These are phyloP conservation scores for Datisca glomerata DNA, from an alignment of 306 rosid species.

Conservation along the genomic window DNA sequence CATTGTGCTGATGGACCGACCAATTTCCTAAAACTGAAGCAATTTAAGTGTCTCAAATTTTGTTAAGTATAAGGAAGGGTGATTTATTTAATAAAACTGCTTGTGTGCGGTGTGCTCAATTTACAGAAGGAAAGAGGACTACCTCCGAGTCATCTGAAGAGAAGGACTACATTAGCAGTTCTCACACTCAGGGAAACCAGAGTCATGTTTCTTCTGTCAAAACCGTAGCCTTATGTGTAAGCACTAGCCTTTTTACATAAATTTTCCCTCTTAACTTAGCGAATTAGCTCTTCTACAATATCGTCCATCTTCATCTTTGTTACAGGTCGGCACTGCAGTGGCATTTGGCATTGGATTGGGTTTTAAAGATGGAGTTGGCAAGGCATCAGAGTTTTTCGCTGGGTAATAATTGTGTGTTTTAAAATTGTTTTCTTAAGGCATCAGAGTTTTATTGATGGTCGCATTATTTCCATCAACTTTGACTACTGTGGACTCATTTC, in stretches of 20 bases:
- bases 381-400: conserved; percentile 77
- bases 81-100: no score
- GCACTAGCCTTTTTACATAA: conserved; percentile 16
- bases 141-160: conserved; percentile 27
- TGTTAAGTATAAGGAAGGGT: no score
- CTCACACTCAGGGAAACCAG: conserved; percentile 22
- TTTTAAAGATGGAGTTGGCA: conserved; percentile 58
- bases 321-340: conserved; percentile 58
- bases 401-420: conserved; percentile 43
- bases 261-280: no score
- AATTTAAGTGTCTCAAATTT: no score
- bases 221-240: conserved; percentile 74
- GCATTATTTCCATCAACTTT: not conserved
- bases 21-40: not conserved
- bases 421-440: not conserved
- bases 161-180: conserved; percentile 14
- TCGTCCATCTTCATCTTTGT: not conserved
- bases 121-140: conserved; percentile 38
- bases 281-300: no score
- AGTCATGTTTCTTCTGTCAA: conserved; percentile 46
- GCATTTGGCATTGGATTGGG: conserved; percentile 85
- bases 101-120: conserved; percentile 11
- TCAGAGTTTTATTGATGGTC: conserved; percentile 1
- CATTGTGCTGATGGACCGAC: not conserved
- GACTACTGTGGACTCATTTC: conserved; percentile 9